phyloP scores from a whole-genome alignment of 2,329 filamentous ascomycete genomes.

The Cladophialophora psammophila region DNA sequence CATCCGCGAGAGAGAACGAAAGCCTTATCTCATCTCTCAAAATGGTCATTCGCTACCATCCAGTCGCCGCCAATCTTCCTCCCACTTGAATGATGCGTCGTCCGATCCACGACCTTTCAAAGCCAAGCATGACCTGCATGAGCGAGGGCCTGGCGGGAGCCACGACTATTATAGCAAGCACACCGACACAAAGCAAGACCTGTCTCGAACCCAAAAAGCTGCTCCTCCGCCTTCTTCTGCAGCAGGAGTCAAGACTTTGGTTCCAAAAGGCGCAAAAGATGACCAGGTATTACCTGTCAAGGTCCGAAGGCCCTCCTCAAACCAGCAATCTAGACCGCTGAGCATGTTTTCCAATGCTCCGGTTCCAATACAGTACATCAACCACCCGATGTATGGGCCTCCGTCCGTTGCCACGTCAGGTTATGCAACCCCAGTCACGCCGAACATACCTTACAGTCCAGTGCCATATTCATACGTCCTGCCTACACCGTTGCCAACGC shows the following conservation, averaged over 20 bases:
- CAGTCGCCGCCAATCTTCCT: conserved; percentile 27
- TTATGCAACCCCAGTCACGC: conserved; percentile 29
- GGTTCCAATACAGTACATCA: conserved; percentile 24
- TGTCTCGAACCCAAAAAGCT: conserved; percentile 16
- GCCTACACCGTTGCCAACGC: conserved; percentile 15
- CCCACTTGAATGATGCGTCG: conserved; percentile 25
- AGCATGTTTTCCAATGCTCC: conserved; percentile 21
- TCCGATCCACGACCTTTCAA: conserved; percentile 23
- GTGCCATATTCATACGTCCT: conserved; percentile 26
- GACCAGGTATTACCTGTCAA: conserved; percentile 25
- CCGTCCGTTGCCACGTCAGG: conserved; percentile 22
- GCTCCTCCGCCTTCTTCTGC: conserved; percentile 31
- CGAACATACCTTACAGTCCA: conserved; percentile 25
- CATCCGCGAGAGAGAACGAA: conserved; percentile 38
- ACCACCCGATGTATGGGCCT: conserved; percentile 24
- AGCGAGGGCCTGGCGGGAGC: conserved; percentile 47
- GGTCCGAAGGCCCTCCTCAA: conserved; percentile 20
- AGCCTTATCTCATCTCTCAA: conserved; percentile 30
- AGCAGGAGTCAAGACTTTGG: conserved; percentile 15
- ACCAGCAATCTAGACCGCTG: conserved; percentile 27
- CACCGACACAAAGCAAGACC: conserved; percentile 26
- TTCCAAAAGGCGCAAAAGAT: conserved; percentile 25
- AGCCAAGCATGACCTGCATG: conserved; percentile 38
- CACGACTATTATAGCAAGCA: conserved; percentile 48
- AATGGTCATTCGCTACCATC: conserved; percentile 13